A percentile compares a stretch with the other conserved stretches of the same genome.
Evolutionary conservation across 2,329 filamentous ascomycete genomes (phyloP).

Genomic region (Hymenoscyphus fructigenus): DNA sequence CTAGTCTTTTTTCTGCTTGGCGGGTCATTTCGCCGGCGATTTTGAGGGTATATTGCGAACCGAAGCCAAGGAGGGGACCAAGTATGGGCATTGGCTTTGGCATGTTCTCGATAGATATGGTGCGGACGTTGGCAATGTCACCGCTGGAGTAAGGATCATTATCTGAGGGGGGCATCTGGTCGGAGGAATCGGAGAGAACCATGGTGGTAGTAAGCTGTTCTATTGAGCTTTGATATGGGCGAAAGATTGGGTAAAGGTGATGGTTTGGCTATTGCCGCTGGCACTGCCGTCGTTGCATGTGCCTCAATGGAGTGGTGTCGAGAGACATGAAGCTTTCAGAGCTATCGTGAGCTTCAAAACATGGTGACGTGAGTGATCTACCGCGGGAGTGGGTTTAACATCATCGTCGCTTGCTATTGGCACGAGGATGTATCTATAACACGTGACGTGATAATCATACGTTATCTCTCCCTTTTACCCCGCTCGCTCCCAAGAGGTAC

Average conservation of each 20-base stretch:
- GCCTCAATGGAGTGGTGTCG: neutral
- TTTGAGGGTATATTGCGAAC: conserved; percentile 12
- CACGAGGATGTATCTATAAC: neutral
- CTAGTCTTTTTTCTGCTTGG: conserved; percentile 13
- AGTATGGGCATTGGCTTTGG: conserved; percentile 11
- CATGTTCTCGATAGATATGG: conserved; percentile 4
- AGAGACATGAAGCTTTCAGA: neutral
- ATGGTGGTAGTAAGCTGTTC: conserved; percentile 11
- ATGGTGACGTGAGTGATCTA: neutral
- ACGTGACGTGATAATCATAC: neutral
- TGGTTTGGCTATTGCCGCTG: neutral
- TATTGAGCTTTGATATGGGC: neutral
- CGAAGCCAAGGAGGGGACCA: conserved; percentile 27
- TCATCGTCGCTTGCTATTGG: too few relatives aligned
- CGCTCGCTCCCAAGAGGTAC: too few relatives aligned
- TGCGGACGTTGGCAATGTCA: neutral
- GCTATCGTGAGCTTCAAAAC: neutral
- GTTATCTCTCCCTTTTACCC: too few relatives aligned
- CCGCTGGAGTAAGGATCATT: conserved; percentile 28
- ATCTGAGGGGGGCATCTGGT: conserved; percentile 30
- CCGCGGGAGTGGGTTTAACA: neutral
- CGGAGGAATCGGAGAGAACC: conserved; percentile 19
- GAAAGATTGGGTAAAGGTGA: neutral
- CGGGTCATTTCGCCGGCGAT: conserved; percentile 11
- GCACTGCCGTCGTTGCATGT: neutral